phyloP scores from a whole-genome alignment of 179 eudicot species.

The Spinacia oleracea region DNA sequence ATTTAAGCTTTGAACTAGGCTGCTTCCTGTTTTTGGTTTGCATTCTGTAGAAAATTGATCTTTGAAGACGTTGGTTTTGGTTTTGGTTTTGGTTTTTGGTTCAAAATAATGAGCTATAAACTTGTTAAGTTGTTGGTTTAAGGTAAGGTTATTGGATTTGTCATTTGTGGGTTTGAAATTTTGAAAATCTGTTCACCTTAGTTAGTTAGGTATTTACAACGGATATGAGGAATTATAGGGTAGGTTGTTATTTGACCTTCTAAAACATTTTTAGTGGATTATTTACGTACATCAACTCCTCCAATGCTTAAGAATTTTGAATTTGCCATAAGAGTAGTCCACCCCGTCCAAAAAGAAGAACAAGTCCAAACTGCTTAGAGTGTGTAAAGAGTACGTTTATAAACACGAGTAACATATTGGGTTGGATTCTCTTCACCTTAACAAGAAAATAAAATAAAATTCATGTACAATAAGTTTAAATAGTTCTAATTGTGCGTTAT shows the following conservation, averaged over 20 bases:
- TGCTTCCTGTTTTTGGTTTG: constrained; percentile 20
- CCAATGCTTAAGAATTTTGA: no score
- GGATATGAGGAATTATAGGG: constrained; percentile 21
- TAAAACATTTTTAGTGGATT: no score
- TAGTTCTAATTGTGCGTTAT: no score
- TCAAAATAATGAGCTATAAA: background rate
- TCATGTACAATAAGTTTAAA: no score
- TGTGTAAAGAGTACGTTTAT: no score
- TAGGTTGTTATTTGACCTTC: constrained; percentile 5
- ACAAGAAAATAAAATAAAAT: no score
- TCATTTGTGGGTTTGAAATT: background rate
- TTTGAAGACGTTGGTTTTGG: background rate
- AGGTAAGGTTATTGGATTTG: background rate
- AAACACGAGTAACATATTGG: no score
- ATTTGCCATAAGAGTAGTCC: no score
- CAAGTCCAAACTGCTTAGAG: no score
- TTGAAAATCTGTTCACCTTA: constrained; percentile 25
- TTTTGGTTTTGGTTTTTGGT: background rate
- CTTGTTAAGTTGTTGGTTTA: background rate
- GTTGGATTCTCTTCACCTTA: no score
- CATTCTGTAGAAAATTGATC: constrained; percentile 18
- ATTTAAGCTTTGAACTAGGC: constrained; percentile 20
- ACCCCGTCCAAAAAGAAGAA: no score
- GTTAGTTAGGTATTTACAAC: constrained; percentile 25
- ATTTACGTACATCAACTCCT: no score